These are phyloP conservation scores for Staphylotrichum tortipilum DNA, from an alignment of 495 filamentous ascomycete genomes.

Conservation along the genomic window DNA sequence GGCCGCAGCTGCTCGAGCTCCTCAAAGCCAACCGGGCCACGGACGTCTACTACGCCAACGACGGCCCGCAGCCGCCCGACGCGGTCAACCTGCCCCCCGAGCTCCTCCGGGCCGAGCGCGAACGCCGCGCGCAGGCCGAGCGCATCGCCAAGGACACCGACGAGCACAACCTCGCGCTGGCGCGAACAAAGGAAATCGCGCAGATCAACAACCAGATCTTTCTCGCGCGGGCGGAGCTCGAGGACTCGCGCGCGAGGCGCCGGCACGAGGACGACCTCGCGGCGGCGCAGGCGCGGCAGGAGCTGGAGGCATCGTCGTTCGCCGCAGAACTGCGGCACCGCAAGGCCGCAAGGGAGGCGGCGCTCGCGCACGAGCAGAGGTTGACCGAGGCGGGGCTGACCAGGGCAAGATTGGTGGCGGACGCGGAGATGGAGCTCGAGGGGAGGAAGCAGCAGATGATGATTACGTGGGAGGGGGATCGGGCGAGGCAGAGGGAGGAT, in stretches of 20 bases:
- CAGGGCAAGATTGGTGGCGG: constrained; percentile 29
- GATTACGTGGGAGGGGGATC: constrained; percentile 31
- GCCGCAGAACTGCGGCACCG: constrained; percentile 17
- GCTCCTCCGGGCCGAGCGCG: constrained; percentile 36
- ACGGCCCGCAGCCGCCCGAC: constrained; percentile 37
- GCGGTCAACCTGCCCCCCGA: constrained; percentile 36
- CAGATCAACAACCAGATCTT: constrained; percentile 36
- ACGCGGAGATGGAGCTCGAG: constrained; percentile 33
- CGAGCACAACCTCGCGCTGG: constrained; percentile 30
- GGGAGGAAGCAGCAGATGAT: constrained; percentile 24
- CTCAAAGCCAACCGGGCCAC: constrained; percentile 34
- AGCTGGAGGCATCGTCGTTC: constrained; percentile 20
- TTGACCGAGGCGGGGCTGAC: constrained; percentile 33
- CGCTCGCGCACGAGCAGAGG: constrained; percentile 30
- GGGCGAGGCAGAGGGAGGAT: constrained; percentile 27
- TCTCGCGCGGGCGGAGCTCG: constrained; percentile 34
- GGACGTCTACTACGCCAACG: constrained; percentile 42
- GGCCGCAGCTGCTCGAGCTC: constrained; percentile 29
- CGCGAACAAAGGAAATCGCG: constrained; percentile 35
- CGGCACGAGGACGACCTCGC: constrained; percentile 29
- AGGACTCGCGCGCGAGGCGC: constrained; percentile 33
- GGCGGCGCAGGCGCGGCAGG: constrained; percentile 24
- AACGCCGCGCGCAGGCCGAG: constrained; percentile 31
- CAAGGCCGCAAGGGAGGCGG: constrained; percentile 21
- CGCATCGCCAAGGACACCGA: constrained; percentile 30